These are phyloP conservation scores for Russula dissimulans DNA, from an alignment of 768 basidiomycete species.

Conservation along the genomic window DNA sequence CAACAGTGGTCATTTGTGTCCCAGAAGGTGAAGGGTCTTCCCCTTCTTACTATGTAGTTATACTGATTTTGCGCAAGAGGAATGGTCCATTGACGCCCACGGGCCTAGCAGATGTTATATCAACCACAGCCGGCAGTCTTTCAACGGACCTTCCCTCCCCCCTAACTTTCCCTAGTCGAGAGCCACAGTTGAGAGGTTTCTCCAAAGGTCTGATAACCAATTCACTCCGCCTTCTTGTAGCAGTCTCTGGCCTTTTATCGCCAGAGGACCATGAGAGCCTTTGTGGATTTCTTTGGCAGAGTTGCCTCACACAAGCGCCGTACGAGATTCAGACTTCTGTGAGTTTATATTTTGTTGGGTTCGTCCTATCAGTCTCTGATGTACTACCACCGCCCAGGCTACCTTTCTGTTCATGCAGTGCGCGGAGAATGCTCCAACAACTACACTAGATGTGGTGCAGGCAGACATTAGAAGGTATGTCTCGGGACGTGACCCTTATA, in stretches of 20 bases:
- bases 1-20: conserved; percentile 5
- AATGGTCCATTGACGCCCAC: background rate
- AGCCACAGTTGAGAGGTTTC: conserved; percentile 4
- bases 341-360: conserved; percentile 19
- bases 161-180: conserved; percentile 11
- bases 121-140: background rate
- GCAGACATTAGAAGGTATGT: conserved; percentile 14
- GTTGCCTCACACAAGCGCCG: conserved; percentile 35
- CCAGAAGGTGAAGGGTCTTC: conserved; percentile 4
- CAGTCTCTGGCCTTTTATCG: conserved; percentile 46
- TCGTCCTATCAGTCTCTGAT: background rate
- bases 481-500: background rate
- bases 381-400: background rate
- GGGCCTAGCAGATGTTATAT: background rate
- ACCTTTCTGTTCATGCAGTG: conserved; percentile 27
- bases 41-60: background rate
- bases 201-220: conserved; percentile 21
- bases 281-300: conserved; percentile 49
- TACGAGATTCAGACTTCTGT: conserved; percentile 42
- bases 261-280: conserved; percentile 42
- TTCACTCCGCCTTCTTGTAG: conserved; percentile 52
- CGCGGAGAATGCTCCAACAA: conserved; percentile 3
- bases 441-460: background rate
- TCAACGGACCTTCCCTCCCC: conserved; percentile 16
- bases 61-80: conserved; percentile 10